phyloP scores from a whole-genome alignment of 2,329 filamentous ascomycete species.

The Venturia asperata region DNA sequence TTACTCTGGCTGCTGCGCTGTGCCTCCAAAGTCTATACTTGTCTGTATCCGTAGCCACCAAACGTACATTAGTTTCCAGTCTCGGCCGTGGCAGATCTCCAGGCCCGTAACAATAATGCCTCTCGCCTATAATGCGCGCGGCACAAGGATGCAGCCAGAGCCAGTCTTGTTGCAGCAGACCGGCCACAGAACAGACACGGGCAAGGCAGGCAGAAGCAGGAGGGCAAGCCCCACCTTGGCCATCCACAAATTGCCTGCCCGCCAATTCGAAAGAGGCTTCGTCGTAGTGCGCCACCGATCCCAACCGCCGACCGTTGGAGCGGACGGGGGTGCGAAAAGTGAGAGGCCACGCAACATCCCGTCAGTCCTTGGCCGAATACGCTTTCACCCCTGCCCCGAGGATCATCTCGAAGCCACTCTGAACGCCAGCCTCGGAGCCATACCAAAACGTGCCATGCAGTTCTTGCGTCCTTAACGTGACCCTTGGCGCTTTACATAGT shows the following conservation, averaged over 20 bases:
- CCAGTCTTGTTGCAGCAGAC: not conserved
- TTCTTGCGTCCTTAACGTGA: conserved; percentile 13
- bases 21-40: not conserved
- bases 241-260: conserved; percentile 8
- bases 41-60: conserved; percentile 1
- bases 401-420: conserved; percentile 14
- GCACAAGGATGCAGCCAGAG: not conserved
- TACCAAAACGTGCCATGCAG: conserved; percentile 15
- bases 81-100: not conserved
- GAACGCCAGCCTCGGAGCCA: conserved; percentile 15
- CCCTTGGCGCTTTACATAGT: not conserved
- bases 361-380: not conserved
- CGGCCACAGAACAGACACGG: not conserved
- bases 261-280: conserved; percentile 4
- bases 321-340: not conserved
- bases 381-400: conserved; percentile 6
- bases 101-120: not conserved
- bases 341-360: conserved; percentile 11
- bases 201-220: not conserved
- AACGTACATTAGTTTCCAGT: not conserved
- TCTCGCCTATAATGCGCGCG: conserved; percentile 3
- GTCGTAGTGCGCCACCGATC: conserved; percentile 1
- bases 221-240: not conserved
- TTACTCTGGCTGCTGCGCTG: not conserved
- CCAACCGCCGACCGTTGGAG: conserved; percentile 5